A percentile compares a stretch with the other conserved stretches of the same genome.
Evolutionary conservation across 1,284 basidiomycete genomes (phyloP).

Genomic region (Ceratobasidium sp.): DNA sequence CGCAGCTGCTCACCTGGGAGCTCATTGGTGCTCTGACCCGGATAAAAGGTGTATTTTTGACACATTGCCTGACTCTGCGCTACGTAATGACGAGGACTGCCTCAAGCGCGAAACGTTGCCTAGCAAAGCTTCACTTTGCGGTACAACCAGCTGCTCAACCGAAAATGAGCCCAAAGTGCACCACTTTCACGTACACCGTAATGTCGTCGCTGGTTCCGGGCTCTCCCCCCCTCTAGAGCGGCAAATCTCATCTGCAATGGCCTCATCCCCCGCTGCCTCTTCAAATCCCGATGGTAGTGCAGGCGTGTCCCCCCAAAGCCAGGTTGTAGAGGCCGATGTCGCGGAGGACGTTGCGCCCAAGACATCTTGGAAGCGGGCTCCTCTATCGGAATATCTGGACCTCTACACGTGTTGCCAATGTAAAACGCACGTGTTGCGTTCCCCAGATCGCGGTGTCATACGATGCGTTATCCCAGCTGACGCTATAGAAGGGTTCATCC

Average conservation of each 20-base stretch:
- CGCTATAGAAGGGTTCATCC: conserved; percentile 63
- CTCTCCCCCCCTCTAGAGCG: conserved; percentile 68
- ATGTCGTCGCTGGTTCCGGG: conserved; percentile 73
- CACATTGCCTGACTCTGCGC: conserved; percentile 31
- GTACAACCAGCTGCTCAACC: conserved; percentile 61
- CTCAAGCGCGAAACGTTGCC: conserved; percentile 58
- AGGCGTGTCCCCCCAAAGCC: conserved; percentile 45
- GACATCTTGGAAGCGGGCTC: conserved; percentile 60
- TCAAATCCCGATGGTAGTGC: conserved; percentile 70
- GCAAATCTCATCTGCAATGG: not conserved
- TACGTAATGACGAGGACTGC: conserved; percentile 42
- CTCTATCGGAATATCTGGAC: conserved; percentile 69
- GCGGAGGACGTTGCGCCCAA: conserved; percentile 62
- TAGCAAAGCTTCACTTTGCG: conserved; percentile 55
- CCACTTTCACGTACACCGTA: conserved; percentile 80
- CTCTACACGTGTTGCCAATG: conserved; percentile 87
- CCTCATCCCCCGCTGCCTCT: conserved; percentile 2
- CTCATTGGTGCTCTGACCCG: conserved; percentile 59
- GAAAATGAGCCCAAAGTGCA: conserved; percentile 75
- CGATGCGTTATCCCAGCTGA: conserved; percentile 76
- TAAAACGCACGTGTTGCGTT: conserved; percentile 72
- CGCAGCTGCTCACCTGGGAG: conserved; percentile 59
- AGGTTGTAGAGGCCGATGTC: conserved; percentile 62
- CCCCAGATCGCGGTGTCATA: conserved; percentile 66
- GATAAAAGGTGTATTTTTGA: conserved; percentile 24